These are phyloP conservation scores for Solioccasus polychromus DNA, from an alignment of 768 basidiomycete species.

Conservation along the genomic window DNA sequence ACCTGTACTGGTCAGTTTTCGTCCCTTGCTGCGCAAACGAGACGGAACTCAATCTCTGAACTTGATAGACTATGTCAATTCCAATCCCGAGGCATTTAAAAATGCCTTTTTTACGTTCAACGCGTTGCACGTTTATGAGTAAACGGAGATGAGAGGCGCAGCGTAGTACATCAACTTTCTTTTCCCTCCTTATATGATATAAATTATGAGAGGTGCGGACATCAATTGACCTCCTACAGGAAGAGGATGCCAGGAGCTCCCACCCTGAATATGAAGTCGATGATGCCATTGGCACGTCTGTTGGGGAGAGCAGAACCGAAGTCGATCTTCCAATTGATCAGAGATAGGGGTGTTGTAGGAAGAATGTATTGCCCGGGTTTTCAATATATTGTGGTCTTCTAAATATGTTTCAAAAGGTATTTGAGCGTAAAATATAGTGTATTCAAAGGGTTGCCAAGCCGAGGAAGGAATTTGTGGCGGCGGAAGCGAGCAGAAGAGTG, in stretches of 20 bases:
- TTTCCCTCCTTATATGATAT: too few relatives aligned
- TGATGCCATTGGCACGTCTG: background rate
- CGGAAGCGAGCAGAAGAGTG: too few relatives aligned
- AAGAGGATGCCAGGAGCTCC: background rate
- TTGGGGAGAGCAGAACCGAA: background rate
- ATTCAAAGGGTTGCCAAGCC: too few relatives aligned
- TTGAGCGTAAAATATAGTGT: too few relatives aligned
- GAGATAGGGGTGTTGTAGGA: too few relatives aligned
- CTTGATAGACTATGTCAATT: slow-evolving; percentile 31
- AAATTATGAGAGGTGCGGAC: background rate
- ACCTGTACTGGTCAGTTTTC: slow-evolving; percentile 24
- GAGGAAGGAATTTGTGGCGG: too few relatives aligned
- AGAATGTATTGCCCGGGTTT: too few relatives aligned
- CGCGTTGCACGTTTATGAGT: slow-evolving; percentile 35
- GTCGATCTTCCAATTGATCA: background rate
- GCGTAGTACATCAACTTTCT: too few relatives aligned
- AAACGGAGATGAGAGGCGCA: background rate
- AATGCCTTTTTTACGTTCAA: slow-evolving; percentile 43
- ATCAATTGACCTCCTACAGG: background rate
- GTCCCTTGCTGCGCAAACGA: background rate
- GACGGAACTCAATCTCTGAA: background rate
- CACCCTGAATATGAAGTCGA: background rate
- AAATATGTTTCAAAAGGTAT: too few relatives aligned
- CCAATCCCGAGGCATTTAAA: slow-evolving; percentile 37
- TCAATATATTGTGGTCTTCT: too few relatives aligned